Conservation (phyloP, 345 rosid species). For the Bruguiera gymnorhiza region DNA sequence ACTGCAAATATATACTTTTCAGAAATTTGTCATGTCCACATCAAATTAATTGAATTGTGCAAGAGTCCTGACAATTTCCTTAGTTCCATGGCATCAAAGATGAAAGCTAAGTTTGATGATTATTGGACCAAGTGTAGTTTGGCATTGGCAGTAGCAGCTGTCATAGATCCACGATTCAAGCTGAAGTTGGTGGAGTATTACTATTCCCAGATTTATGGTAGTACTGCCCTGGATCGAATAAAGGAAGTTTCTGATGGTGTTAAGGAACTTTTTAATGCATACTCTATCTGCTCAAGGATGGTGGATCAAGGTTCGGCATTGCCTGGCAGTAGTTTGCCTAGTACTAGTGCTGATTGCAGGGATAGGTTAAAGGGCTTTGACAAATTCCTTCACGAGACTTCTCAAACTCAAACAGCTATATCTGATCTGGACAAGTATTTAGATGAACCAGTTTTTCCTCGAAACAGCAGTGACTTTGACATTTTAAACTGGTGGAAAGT, state of each 20-base stretch:
- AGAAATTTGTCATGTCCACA: constrained; percentile 78
- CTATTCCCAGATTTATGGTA: constrained; percentile 89
- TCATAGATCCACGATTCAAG: constrained; percentile 92
- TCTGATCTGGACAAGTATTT: constrained; percentile 87
- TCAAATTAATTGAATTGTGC: constrained; percentile 88
- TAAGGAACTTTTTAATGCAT: constrained; percentile 77
- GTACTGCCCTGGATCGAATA: constrained; percentile 74
- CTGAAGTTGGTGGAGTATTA: constrained; percentile 92
- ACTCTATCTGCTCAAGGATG: constrained; percentile 69
- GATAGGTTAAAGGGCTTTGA: constrained; percentile 88
- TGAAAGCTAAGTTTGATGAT: constrained; percentile 77
- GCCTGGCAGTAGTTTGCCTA: constrained; percentile 67
- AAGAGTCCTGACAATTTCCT: constrained; percentile 67
- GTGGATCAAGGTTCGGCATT: constrained; percentile 75
- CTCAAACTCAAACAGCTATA: constrained; percentile 53
- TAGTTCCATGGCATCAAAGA: constrained; percentile 58
- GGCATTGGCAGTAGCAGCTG: constrained; percentile 80
- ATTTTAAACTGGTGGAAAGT: constrained; percentile 95
- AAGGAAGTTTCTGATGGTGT: constrained; percentile 81
- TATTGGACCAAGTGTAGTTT: constrained; percentile 91
- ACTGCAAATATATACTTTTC: constrained; percentile 86
- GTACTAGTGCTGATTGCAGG: constrained; percentile 49
- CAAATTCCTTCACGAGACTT: constrained; percentile 81
- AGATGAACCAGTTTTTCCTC: constrained; percentile 86
- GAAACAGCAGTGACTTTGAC: constrained; percentile 64